Conservation (phyloP, 148 eudicot species). For the Linanthus parryae region DNA sequence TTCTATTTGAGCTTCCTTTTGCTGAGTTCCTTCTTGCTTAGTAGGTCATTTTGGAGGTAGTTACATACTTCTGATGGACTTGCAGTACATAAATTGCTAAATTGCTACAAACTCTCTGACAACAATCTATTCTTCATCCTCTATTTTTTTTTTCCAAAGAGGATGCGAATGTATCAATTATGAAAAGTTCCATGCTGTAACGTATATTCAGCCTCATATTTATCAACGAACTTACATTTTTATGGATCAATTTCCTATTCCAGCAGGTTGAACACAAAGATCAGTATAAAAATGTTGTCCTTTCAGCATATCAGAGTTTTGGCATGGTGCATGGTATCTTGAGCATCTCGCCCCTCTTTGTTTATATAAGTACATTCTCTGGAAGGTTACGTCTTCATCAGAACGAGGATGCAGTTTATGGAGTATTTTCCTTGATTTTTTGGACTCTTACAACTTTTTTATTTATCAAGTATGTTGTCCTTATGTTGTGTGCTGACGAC, state of each 20-base stretch:
- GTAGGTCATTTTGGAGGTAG: too few species aligned
- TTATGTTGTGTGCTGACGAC: constrained; percentile 39
- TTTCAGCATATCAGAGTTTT: constrained; percentile 47
- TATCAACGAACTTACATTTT: background rate
- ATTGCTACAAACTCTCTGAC: too few species aligned
- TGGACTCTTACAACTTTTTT: constrained; percentile 46
- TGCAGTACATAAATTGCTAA: too few species aligned
- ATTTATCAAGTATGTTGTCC: constrained; percentile 35
- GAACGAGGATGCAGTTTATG: constrained; percentile 32
- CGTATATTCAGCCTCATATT: too few species aligned
- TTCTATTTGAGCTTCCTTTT: too few species aligned
- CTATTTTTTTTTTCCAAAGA: too few species aligned
- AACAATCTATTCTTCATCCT: too few species aligned
- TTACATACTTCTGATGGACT: too few species aligned
- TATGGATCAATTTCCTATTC: constrained; percentile 14
- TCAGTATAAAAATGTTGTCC: constrained; percentile 20
- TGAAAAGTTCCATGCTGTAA: too few species aligned
- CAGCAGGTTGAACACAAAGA: constrained; percentile 21
- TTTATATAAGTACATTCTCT: constrained; percentile 33
- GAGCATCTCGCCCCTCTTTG: constrained; percentile 49
- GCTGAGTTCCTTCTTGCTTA: too few species aligned
- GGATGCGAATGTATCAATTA: too few species aligned
- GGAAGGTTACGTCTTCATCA: constrained; percentile 26
- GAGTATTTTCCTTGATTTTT: constrained; percentile 47
- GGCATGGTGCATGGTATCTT: constrained; percentile 46